Base-by-base conservation (phyloP, 495 filamentous ascomycete genomes). In the Cercophora scortea region DNA sequence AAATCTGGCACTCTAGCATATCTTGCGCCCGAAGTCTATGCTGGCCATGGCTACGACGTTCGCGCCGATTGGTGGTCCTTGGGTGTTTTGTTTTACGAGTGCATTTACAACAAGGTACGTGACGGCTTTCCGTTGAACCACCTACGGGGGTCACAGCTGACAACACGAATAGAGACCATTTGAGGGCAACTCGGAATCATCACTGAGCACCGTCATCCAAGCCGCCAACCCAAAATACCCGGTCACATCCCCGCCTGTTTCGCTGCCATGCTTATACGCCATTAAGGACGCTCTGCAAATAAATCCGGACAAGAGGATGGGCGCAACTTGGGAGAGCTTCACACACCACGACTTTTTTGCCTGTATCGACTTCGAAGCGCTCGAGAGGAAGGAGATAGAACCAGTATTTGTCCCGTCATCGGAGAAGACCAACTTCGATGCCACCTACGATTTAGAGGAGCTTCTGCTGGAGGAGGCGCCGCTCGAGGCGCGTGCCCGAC, bases 21-120 rank as follows among this genome's bases (percentile, higher is more conserved):
- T 65, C 80, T 98, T 3, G 94, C 93, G 3, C 93, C 93, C 1
- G 93, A 98, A 63, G 94, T 96, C 19, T 98, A 97, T 56, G 80
- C 82, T 55, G 93, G 91, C 19, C 79, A 78, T 39, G 93, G 92
- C 8, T 98, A 98, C 61, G 79, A 81, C 49, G 80, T 78, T 18
- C 88, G 93, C 60, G 90, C 94, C 11, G 93, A 98, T 69, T 98
- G 93, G 93, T 98, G 93, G 93, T 96, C 92, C 12, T 66, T 98
- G 19, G 93, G 93, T 34, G 93, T 98, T 43, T 82, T 92, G 3
- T 96, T 97, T 67, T 98, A 96, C 69, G 93, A 98, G 70, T 96
- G 93, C 77, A 95, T 98, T 45, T 98, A 96, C 71, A 96, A 93
- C 70, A 97, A 94, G 84, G 91, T 92, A 71, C 47, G 79, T 62